Base-by-base conservation (phyloP, 306 rosid genomes). In the Vigna unguiculata region DNA sequence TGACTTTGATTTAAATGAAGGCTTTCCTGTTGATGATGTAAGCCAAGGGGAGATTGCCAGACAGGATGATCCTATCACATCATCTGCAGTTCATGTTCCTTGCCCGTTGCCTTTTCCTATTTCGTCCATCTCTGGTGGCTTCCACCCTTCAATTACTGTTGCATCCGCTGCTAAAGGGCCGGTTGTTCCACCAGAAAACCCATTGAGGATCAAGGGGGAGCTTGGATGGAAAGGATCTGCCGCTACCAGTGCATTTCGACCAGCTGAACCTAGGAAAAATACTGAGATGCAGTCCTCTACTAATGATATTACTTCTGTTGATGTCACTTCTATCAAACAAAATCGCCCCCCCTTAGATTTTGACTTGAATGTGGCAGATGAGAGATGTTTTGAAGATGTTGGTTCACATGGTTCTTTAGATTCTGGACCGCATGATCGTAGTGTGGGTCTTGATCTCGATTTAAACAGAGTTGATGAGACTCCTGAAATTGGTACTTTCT, bases 201-300 rank as follows among this genome's bases (percentile, higher is more conserved):
- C 83, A 3, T 70, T 91, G 85, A 86, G 87, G 69, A 87, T 76
- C 62, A 96, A 83, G 65, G 89, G 86, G 69, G 97, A 89, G 75
- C 93, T 88, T 78, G 97, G 98, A 68, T 96, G 98, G 99, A 95
- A 92, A 82, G 99, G 99, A 9, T 90, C 99, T 11, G 96, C 99
- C 63, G 97, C 96, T 62, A 96, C 97, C 34, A 96, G 99, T 80
- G 99, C 99, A 65, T 92, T 96, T 77, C 89, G 97, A 13, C 96
- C 97, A 10, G 98, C 99, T 17, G 99, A 96, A 79, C 99, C 96
- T 43, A 86, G 97, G 77, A 96, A 89, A 75, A 84, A 68, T 79
- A 52, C 82, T 2, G 98, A 91, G 78, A 69, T 49, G 43, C 54
- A 72, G 14, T 83, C 77, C 46, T 78, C 36, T 78, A 74, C 83